A percentile compares a stretch with the other conserved stretches of the same genome.
These are phyloP conservation scores for Pleoardoris graminearum DNA, from an alignment of 2,329 filamentous ascomycete species.

Conservation along the genomic window DNA sequence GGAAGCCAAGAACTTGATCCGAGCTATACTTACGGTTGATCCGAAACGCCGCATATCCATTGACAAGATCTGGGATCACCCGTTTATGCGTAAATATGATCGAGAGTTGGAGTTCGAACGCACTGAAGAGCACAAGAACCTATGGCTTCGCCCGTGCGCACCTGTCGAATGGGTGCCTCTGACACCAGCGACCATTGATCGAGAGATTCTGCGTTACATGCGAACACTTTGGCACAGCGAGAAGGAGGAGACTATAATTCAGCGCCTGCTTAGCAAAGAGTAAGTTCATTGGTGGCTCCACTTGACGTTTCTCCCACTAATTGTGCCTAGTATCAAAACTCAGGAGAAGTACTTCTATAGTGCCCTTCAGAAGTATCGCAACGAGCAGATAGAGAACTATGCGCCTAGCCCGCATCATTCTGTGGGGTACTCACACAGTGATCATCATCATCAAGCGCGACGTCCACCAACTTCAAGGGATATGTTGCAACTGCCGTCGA, in stretches of 20 bases:
- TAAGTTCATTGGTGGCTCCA: slow-evolving; percentile 26
- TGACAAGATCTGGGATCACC: slow-evolving; percentile 81
- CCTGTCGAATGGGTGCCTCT: slow-evolving; percentile 66
- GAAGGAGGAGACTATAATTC: slow-evolving; percentile 69
- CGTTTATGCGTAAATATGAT: slow-evolving; percentile 82
- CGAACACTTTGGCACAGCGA: slow-evolving; percentile 90
- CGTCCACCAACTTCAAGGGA: slow-evolving; percentile 28
- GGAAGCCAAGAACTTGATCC: slow-evolving; percentile 78
- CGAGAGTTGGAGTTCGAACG: slow-evolving; percentile 71
- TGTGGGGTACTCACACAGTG: slow-evolving; percentile 82
- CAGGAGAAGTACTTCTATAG: slow-evolving; percentile 95
- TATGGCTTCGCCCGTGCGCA: slow-evolving; percentile 58
- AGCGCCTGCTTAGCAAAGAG: slow-evolving; percentile 62
- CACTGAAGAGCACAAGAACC: slow-evolving; percentile 58
- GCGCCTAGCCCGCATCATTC: slow-evolving; percentile 63
- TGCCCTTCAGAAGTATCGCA: slow-evolving; percentile 77
- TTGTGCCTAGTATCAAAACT: slow-evolving; percentile 64
- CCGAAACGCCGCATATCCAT: slow-evolving; percentile 80
- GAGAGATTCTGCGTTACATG: slow-evolving; percentile 80
- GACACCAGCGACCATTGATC: slow-evolving; percentile 70
- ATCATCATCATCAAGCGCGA: slow-evolving; percentile 66
- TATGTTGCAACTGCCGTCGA: slow-evolving; percentile 40
- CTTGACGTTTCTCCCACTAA: not conserved
- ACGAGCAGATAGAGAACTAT: slow-evolving; percentile 86
- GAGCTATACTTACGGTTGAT: slow-evolving; percentile 75